Base-by-base conservation (phyloP, 2,329 filamentous ascomycete genomes). In the Alternaria gansuensis region DNA sequence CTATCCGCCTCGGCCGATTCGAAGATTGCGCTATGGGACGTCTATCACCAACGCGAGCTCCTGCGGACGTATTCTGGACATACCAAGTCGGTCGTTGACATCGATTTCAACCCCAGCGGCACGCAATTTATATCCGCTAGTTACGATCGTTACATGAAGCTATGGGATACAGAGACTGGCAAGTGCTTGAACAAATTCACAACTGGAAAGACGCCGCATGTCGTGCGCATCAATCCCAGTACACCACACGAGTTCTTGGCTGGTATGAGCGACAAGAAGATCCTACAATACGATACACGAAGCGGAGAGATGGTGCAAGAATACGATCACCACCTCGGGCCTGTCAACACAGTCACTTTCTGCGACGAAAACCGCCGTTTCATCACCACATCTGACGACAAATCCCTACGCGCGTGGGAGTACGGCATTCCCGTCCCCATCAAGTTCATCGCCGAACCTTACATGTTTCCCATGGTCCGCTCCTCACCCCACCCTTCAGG, bases 201-300 rank as follows among this genome's bases (percentile, higher is more conserved):
- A 17, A 96, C 92, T 0, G 94, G 94, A 73, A 96, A 96, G 82
- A 98, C 93, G 13, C 94, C 95, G 5, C 95, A 99, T 75, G 93
- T 97, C 51, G 84, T 99, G 68, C 89, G 91, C 67, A 98, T 98
- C 84, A 96, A 98, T 78, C 93, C 94, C 0, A 87, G 88, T 48
- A 87, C 90, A 66, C 87, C 89, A 8, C 90, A 95, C 75, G 94
- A 98, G 77, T 99, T 99, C 78, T 80, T 99, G 55, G 93, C 93
- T 1, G 95, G 95, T 71, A 96, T 98, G 92, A 95, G 92, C 36
- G 94, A 99, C 79, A 99, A 99, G 83, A 97, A 97, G 83, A 99
- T 99, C 68, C 85, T 99, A 40, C 95, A 99, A 75, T 99, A 96
- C 78, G 95, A 99, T 78, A 93, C 89, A 2, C 87, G 96, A 28